Base-by-base conservation (phyloP, 73 alveolate genomes). In the Durusdinium trenchii region DNA sequence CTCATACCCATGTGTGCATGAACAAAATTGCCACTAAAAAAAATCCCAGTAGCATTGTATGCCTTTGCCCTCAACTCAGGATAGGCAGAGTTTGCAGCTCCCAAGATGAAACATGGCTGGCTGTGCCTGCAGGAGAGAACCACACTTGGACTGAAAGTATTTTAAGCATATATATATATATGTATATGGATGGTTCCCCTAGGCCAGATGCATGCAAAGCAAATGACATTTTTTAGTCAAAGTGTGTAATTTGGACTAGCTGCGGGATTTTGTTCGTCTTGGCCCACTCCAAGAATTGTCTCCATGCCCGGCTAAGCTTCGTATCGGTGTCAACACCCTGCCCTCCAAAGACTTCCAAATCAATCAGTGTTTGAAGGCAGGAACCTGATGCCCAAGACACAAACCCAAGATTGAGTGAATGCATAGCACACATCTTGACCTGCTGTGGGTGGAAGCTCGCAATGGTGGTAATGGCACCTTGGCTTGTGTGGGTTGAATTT, bases 11-110 rank as follows among this genome's bases (percentile, higher is more conserved):
- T n/a, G n/a, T n/a, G 12, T 43, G n/a, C n/a, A n/a, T n/a, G n/a
- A n/a, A n/a, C n/a, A n/a, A n/a, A n/a, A n/a, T n/a, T n/a, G n/a
- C n/a, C n/a, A n/a, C n/a, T n/a, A n/a, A n/a, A n/a, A n/a, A n/a
- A n/a, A 9, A 69, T 2, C 61, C 91, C 20, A 48, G 91, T 10
- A n/a, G 18, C 91, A 48, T 81, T 81, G 48, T 81, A 81, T 3
- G 91, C 91, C 35, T 81, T 81, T 26, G 91, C 91, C 18, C 50
- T 62, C 30, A 81, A 35, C 47, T 81, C 91, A 3, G 91, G 91
- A 35, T 81, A 81, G 10, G 91, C 69, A 2, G 71, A 47, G 16
- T 81, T 28, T 28, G 47, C 91, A 81, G 45, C 10, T 0, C 50
- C 1, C 42, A 81, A 3, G 46, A 5, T 1, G 48, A 81, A 81